Evolutionary conservation across 2,329 filamentous ascomycete species (phyloP), one percentile per base, ranked within the genome.

Genomic region (Graphiopsis chlorocephala): DNA sequence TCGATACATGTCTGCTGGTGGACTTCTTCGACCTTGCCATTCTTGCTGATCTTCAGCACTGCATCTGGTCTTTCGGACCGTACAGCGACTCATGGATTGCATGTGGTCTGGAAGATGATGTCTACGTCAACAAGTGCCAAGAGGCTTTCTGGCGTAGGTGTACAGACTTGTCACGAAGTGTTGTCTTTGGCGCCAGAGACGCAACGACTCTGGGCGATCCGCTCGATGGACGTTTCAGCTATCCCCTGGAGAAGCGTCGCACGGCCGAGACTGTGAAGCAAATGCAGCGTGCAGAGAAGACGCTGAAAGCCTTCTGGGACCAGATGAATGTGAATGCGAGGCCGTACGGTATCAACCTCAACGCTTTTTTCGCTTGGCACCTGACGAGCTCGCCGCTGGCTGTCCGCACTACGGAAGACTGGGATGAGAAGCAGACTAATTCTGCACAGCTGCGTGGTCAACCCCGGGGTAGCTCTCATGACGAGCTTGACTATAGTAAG

Each of bases 251-350:
- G 2, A 84, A 82, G 67, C 80, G 77, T 11, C 78, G 78, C 1
- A 85, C 75, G 1, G 77, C 77, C 61, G 78, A 80, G 14, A 85
- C 78, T 20, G 76, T 81, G 0, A 76, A 80, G 5, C 70, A 72
- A 0, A 76, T 86, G 72, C 77, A 79, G 11, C 67, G 53, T 1
- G 83, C 84, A 0, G 84, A 88, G 72, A 28, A 48, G 0, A 76
- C 79, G 28, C 75, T 87, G 4, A 83, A 85, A 68, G 63, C 55
- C 0, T 81, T 85, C 64, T 85, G 83, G 83, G 64, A 59, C 1
- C 70, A 65, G 38, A 20, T 72, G 4, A 11, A 33, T 17, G 4
- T 7, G 23, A n/a, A 33, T 50, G 26, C 4, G 20, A 7, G 12
- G 31, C 14, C 14, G 5, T n/a, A 57, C n/a, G 38, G 61, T 14